A percentile compares a stretch with the other conserved stretches of the same genome.
Evolutionary conservation across 768 basidiomycete genomes (phyloP).

Genomic region (Podaxis carcinomalis): DNA sequence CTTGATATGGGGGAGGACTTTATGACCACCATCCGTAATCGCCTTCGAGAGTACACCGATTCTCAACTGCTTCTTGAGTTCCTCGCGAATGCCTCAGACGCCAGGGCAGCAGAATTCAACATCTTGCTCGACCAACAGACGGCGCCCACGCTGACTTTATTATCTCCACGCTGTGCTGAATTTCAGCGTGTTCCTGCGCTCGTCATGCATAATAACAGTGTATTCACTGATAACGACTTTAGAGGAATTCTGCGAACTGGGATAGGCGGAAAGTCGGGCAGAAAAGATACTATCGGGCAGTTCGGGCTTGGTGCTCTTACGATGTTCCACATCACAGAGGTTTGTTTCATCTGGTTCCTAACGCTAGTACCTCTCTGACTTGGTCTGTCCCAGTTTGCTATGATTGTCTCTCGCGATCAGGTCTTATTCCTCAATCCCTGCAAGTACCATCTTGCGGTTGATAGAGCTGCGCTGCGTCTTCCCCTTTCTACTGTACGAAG

Average conservation of each 20-base stretch:
- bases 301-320: conserved; percentile 50
- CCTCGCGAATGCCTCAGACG: conserved; percentile 51
- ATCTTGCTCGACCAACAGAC: conserved; percentile 32
- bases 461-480: conserved; percentile 25
- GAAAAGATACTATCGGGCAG: conserved; percentile 39
- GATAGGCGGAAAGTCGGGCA: conserved; percentile 37
- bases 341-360: conserved; percentile 16
- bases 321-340: conserved; percentile 51
- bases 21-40: conserved; percentile 36
- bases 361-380: not conserved
- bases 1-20: conserved; percentile 41
- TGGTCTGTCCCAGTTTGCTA: conserved; percentile 22
- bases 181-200: conserved; percentile 33
- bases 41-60: conserved; percentile 36
- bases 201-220: conserved; percentile 39
- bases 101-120: conserved; percentile 37
- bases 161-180: conserved; percentile 31
- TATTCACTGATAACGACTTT: conserved; percentile 40
- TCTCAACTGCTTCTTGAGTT: conserved; percentile 45
- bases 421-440: conserved; percentile 44
- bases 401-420: conserved; percentile 26
- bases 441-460: conserved; percentile 32
- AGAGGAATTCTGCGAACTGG: conserved; percentile 41
- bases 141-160: conserved; percentile 13
- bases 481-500: conserved; percentile 25